Conservation (phyloP, 169 alveolate species). For the Babesia gibsoni region DNA sequence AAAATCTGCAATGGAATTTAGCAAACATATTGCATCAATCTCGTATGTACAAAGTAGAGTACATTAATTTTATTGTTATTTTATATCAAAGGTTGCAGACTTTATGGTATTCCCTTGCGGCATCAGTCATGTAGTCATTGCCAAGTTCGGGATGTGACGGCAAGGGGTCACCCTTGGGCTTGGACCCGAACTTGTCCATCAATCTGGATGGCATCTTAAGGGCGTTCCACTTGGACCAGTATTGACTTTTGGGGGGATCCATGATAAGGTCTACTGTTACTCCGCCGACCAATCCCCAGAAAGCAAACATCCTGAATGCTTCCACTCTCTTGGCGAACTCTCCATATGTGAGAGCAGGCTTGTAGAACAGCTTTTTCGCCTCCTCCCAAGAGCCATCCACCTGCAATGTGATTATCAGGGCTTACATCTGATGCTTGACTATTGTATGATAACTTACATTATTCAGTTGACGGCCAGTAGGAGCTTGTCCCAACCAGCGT, state of each 20-base stretch:
- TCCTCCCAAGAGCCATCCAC: conserved; percentile 62
- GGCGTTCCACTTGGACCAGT: conserved; percentile 64
- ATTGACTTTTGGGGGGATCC: conserved; percentile 63
- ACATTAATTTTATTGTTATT: background rate
- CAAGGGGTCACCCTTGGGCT: background rate
- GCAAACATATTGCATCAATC: too few relatives aligned
- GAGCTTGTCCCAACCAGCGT: conserved; percentile 65
- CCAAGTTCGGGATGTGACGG: conserved; percentile 17
- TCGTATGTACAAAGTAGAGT: background rate
- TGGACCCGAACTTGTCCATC: conserved; percentile 15
- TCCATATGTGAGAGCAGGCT: conserved; percentile 50
- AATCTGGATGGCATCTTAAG: conserved; percentile 43
- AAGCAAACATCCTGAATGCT: conserved; percentile 64
- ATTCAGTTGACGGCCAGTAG: conserved; percentile 47
- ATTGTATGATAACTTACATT: conserved; percentile 9
- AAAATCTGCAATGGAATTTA: background rate
- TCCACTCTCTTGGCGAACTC: conserved; percentile 73
- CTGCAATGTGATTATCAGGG: conserved; percentile 3
- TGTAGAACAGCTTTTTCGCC: conserved; percentile 65
- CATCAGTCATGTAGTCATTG: conserved; percentile 55
- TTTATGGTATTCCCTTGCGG: conserved; percentile 52
- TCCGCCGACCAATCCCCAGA: conserved; percentile 67
- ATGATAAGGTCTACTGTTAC: conserved; percentile 61
- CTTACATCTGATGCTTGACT: background rate
- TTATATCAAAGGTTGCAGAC: conserved; percentile 45